These are phyloP conservation scores for Vitis hybrid DNA, from an alignment of 177 flowering plant genomes.

Conservation along the genomic window DNA sequence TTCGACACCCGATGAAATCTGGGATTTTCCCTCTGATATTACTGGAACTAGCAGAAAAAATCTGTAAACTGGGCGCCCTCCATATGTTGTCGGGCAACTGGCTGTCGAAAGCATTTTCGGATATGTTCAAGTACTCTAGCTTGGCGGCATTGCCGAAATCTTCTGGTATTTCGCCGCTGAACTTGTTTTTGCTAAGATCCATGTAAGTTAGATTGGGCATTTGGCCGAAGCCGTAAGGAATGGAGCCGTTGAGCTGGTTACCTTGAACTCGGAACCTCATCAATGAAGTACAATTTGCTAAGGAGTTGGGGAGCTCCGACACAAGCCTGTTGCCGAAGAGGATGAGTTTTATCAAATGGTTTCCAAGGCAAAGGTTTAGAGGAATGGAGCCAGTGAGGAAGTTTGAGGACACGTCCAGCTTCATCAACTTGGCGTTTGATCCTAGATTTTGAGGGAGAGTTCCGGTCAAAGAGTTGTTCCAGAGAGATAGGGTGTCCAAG, in stretches of 20 bases:
- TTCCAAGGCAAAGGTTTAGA: slow-evolving; percentile 60
- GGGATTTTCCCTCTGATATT: slow-evolving; percentile 63
- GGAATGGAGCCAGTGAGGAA: slow-evolving; percentile 76
- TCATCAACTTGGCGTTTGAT: slow-evolving; percentile 43
- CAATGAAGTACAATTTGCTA: slow-evolving; percentile 66
- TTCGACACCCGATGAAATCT: slow-evolving; percentile 66
- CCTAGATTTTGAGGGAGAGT: slow-evolving; percentile 72
- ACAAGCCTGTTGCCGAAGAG: slow-evolving; percentile 70
- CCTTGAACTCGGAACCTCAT: slow-evolving; percentile 55
- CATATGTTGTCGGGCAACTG: slow-evolving; percentile 62
- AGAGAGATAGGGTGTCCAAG: slow-evolving; percentile 50
- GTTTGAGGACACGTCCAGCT: slow-evolving; percentile 78
- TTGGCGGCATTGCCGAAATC: slow-evolving; percentile 56
- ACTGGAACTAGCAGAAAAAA: slow-evolving; percentile 59
- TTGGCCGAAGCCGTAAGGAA: slow-evolving; percentile 66
- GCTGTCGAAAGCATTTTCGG: slow-evolving; percentile 45
- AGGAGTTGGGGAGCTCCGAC: slow-evolving; percentile 41
- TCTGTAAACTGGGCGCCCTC: slow-evolving; percentile 65
- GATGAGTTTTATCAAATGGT: slow-evolving; percentile 54
- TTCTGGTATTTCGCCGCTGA: slow-evolving; percentile 63
- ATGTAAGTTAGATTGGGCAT: slow-evolving; percentile 59
- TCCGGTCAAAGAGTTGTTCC: slow-evolving; percentile 82
- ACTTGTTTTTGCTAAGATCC: slow-evolving; percentile 69
- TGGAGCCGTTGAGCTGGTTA: slow-evolving; percentile 69
- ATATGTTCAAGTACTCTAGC: slow-evolving; percentile 60